These are phyloP conservation scores for Camellia japonica DNA, from an alignment of 148 eudicot species.

Conservation along the genomic window DNA sequence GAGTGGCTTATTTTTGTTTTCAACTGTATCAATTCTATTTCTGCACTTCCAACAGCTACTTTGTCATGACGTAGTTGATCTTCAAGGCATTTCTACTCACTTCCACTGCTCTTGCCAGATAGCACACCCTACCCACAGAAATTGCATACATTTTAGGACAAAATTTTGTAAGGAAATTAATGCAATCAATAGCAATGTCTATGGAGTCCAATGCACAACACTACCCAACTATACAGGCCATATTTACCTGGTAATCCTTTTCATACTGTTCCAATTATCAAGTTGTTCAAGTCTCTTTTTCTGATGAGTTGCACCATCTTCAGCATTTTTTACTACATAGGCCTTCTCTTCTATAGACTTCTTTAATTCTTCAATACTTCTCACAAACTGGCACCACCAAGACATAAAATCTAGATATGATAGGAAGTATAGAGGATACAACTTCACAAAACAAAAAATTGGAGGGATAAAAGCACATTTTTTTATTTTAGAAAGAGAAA, in stretches of 20 bases:
- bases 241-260: conserved; percentile 78
- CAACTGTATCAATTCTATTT: conserved; percentile 85
- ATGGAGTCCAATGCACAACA: neutral
- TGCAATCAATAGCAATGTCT: neutral
- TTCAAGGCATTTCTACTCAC: conserved; percentile 92
- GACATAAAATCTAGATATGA: neutral
- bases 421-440: neutral
- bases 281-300: conserved; percentile 60
- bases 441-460: neutral
- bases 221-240: neutral
- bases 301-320: conserved; percentile 89
- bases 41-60: conserved; percentile 75
- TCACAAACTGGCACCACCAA: conserved; percentile 49
- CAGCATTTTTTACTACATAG: conserved; percentile 72
- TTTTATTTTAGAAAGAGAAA: neutral
- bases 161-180: neutral
- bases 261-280: conserved; percentile 64
- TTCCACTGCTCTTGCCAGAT: conserved; percentile 90
- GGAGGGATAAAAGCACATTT: neutral
- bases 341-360: conserved; percentile 71
- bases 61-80: conserved; percentile 95
- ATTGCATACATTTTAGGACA: neutral
- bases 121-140: conserved; percentile 65
- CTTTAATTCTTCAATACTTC: conserved; percentile 70
- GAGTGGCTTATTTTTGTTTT: conserved; percentile 74